These are phyloP conservation scores for Pyrus betulifolia DNA, from an alignment of 306 rosid genomes.

Conservation along the genomic window DNA sequence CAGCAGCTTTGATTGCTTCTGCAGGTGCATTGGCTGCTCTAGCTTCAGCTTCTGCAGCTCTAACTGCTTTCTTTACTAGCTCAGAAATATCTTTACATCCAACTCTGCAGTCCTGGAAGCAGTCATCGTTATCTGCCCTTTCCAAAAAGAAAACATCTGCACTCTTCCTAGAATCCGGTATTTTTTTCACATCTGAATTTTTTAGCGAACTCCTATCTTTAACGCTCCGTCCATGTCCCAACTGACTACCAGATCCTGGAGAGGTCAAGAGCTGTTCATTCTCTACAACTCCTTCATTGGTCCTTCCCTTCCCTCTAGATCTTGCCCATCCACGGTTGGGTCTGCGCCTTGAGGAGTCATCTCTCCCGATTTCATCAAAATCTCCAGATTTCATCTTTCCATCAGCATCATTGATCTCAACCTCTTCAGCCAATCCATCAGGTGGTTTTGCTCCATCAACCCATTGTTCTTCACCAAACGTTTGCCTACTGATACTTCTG, in stretches of 20 bases:
- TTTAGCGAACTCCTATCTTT: conserved; percentile 55
- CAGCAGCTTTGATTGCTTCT: conserved; percentile 92
- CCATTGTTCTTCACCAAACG: conserved; percentile 50
- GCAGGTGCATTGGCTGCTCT: conserved; percentile 87
- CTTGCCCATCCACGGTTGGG: conserved; percentile 59
- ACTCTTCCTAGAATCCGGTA: conserved; percentile 48
- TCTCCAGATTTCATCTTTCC: conserved; percentile 63
- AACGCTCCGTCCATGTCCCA: conserved; percentile 50
- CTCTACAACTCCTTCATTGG: conserved; percentile 61
- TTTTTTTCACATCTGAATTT: conserved; percentile 49
- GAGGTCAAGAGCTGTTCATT: conserved; percentile 59
- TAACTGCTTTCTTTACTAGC: conserved; percentile 75
- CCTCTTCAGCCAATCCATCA: conserved; percentile 45
- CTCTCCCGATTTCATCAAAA: conserved; percentile 68
- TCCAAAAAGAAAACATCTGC: conserved; percentile 40
- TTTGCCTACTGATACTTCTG: conserved; percentile 42
- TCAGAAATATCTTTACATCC: conserved; percentile 74
- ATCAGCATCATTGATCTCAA: conserved; percentile 37
- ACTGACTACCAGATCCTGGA: conserved; percentile 63
- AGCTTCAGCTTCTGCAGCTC: conserved; percentile 91
- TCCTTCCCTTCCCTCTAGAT: conserved; percentile 75
- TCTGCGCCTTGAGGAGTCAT: conserved; percentile 74
- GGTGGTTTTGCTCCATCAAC: conserved; percentile 46
- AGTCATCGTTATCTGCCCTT: conserved; percentile 78
- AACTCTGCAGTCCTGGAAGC: conserved; percentile 69